Evolutionary conservation across 345 rosid species (phyloP).

Genomic region (Bruguiera parviflora): DNA sequence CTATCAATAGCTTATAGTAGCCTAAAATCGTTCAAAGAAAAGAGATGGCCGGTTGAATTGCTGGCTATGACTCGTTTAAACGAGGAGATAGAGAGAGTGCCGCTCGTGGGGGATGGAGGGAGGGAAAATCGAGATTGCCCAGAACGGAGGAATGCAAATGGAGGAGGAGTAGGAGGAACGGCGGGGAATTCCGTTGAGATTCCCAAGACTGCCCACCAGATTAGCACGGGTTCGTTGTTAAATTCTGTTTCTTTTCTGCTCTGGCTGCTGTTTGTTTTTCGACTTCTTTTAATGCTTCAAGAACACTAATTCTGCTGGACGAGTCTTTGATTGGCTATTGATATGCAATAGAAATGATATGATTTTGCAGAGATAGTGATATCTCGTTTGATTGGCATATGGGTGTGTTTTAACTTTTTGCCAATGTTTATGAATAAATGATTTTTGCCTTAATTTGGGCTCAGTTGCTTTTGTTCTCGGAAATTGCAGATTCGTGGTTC

Average conservation of each 20-base stretch:
- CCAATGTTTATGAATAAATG: neutral
- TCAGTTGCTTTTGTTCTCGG: neutral
- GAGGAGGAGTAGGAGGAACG: neutral
- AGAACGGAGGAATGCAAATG: slow-evolving; percentile 1
- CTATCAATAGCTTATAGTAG: no score
- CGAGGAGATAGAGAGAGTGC: slow-evolving; percentile 3
- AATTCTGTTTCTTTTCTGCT: neutral
- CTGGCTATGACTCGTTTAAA: no score
- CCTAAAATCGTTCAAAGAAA: no score
- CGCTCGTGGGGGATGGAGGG: slow-evolving; percentile 19
- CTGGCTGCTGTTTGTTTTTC: neutral
- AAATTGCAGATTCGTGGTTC: slow-evolving; percentile 78
- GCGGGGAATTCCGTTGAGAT: slow-evolving; percentile 33
- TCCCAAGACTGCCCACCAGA: slow-evolving; percentile 83
- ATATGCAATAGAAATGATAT: no score
- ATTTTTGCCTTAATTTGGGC: neutral
- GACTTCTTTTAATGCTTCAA: neutral
- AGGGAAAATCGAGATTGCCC: neutral
- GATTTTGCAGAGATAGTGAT: neutral
- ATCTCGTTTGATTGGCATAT: no score
- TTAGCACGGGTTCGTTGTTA: slow-evolving; percentile 59
- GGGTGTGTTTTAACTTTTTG: no score
- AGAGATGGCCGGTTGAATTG: no score
- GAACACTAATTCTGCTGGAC: neutral
- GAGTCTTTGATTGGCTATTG: neutral